Conservation (phyloP, 2,329 filamentous ascomycete species). For the Hawksworthiomyces lignivorus region DNA sequence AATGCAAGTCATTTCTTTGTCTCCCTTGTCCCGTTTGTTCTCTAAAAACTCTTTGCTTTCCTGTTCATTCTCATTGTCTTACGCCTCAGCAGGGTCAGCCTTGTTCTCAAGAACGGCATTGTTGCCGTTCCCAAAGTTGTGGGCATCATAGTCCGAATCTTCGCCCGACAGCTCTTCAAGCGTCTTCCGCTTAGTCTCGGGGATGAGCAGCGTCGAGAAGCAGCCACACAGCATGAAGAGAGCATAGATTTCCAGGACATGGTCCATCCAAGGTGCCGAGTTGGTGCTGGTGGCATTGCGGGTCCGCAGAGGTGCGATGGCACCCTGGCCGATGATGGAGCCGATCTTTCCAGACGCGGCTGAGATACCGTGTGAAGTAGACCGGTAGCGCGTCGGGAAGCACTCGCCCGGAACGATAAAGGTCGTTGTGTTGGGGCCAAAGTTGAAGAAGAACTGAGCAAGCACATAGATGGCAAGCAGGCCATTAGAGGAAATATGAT, state of each 20-base stretch:
- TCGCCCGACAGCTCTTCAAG: slow-evolving; percentile 51
- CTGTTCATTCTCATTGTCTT: no score
- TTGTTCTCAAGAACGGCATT: slow-evolving; percentile 9
- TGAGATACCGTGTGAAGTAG: slow-evolving; percentile 50
- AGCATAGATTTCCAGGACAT: slow-evolving; percentile 67
- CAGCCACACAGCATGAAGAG: slow-evolving; percentile 70
- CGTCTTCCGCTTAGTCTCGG: slow-evolving; percentile 67
- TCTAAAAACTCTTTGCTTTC: no score
- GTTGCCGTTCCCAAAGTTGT: neutral
- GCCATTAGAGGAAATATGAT: slow-evolving; percentile 41
- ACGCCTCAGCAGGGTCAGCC: no score
- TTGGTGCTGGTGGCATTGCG: slow-evolving; percentile 31
- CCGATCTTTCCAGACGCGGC: slow-evolving; percentile 49
- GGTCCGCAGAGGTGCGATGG: slow-evolving; percentile 47
- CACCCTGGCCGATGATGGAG: slow-evolving; percentile 49
- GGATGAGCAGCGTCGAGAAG: slow-evolving; percentile 62
- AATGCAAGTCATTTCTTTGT: no score
- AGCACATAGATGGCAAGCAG: slow-evolving; percentile 49
- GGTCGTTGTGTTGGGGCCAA: slow-evolving; percentile 49
- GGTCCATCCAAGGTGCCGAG: slow-evolving; percentile 60
- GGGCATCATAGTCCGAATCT: slow-evolving; percentile 11
- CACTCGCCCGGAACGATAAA: slow-evolving; percentile 51
- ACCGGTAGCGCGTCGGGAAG: slow-evolving; percentile 50
- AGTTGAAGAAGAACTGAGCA: slow-evolving; percentile 54
- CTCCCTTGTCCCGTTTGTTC: no score